Evolutionary conservation across 495 filamentous ascomycete species (phyloP).

Genomic region (Talaromyces adpressus): DNA sequence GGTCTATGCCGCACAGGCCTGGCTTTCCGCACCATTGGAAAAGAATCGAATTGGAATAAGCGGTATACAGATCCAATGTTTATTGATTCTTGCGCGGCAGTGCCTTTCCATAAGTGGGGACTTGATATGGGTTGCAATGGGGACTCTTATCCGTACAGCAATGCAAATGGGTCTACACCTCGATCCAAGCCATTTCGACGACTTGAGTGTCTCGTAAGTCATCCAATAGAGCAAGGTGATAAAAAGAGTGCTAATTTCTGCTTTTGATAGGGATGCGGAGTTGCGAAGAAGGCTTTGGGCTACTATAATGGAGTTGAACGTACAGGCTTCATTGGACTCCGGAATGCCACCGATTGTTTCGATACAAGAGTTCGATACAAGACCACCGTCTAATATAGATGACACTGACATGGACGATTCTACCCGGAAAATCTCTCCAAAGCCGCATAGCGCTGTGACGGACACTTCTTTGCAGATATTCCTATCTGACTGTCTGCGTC

Average conservation of each 20-base stretch:
- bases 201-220: constrained; percentile 34
- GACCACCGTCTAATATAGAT: neutral
- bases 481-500: neutral
- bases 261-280: too few species aligned
- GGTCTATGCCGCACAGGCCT: neutral
- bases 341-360: constrained; percentile 37
- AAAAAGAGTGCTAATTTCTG: too few species aligned
- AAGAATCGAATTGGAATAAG: neutral
- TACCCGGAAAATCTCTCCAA: neutral
- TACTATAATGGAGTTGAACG: constrained; percentile 51
- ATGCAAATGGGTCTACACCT: constrained; percentile 55
- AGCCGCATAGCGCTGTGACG: neutral
- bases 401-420: neutral
- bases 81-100: neutral
- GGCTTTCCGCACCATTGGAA: neutral
- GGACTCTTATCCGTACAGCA: constrained; percentile 46
- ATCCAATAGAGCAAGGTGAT: too few species aligned
- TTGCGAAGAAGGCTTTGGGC: constrained; percentile 54
- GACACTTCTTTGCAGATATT: neutral
- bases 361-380: constrained; percentile 1
- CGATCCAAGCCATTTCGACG: constrained; percentile 45
- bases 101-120: neutral
- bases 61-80: neutral
- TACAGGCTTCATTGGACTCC: constrained; percentile 50
- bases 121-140: constrained; percentile 41